Evolutionary conservation across 2,329 filamentous ascomycete genomes (phyloP), one percentile per base, ranked within the genome.

Genomic region (Pyrenophora graminea): DNA sequence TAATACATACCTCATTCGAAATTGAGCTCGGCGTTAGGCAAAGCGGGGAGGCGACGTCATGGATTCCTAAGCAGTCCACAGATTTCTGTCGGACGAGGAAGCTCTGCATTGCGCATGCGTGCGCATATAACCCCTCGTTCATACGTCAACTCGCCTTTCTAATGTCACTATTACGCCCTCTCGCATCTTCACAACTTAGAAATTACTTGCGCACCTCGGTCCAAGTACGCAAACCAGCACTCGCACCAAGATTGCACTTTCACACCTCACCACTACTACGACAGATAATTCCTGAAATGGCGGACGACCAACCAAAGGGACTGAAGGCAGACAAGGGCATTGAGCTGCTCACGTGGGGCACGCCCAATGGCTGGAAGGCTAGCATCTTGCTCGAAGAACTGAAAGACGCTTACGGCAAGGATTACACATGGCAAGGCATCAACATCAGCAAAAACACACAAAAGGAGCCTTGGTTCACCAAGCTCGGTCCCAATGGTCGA

Each of bases 391-490:
- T 88, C 33, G 85, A 88, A 66, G 85, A 88, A 72, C 75, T 88
- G 42, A 85, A 84, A 61, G 84, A 80, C n/a, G 81, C 81, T 10
- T 88, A 88, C 55, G 83, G 82, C 45, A 68, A 58, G 50, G 76
- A 82, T 12, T 88, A 87, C 71, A 81, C 81, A 4, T 80, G 72
- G 61, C 84, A 87, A 61, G 62, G 66, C 48, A 78, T 88, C 68
- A 78, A 86, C 71, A 87, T 73, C 19, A 62, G 64, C 51, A 77
- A 84, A 63, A 85, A 86, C 72, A 80, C 85, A 23, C 86, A 88
- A 61, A 88, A 88, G 70, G 79, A 87, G 75, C 77, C 80, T 1
- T 88, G 85, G 85, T 88, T 82, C 74, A 83, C 80, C 0, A 80
- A 81, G 32, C 66, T 85, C 25, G 81, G 80, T 52, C 85, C 85